Percentiles rank a stretch among this genome's conserved stretches.
phyloP scores from a whole-genome alignment of 148 eudicot genomes.

The Agrostemma githago region DNA sequence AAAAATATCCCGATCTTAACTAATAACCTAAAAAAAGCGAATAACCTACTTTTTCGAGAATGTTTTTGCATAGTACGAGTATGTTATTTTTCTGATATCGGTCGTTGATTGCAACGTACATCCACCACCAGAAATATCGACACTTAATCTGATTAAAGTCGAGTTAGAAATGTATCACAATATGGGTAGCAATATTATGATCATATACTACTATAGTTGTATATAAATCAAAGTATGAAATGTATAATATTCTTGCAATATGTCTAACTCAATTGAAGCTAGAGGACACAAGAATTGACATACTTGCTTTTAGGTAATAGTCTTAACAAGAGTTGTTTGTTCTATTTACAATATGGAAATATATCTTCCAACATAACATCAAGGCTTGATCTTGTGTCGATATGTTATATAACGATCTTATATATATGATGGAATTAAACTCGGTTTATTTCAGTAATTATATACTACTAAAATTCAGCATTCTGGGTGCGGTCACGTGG shows the following conservation, averaged over 20 bases:
- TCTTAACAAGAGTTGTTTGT: neutral
- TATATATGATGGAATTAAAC: too few relatives aligned
- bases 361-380: neutral
- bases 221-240: neutral
- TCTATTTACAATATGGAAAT: neutral
- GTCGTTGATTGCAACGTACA: neutral
- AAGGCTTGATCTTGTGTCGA: too few relatives aligned
- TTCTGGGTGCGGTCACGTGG: too few relatives aligned
- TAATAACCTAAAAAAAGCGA: too few relatives aligned
- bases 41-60: too few relatives aligned
- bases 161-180: neutral
- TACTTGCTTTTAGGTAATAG: conserved; percentile 1
- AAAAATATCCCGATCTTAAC: too few relatives aligned
- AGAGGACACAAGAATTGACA: neutral
- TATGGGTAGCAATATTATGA: neutral
- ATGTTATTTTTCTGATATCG: neutral
- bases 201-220: neutral
- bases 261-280: neutral
- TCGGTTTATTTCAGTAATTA: too few relatives aligned
- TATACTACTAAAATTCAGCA: too few relatives aligned
- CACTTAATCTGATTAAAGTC: neutral
- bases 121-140: neutral
- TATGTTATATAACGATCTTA: too few relatives aligned
- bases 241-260: neutral
- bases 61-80: too few relatives aligned